Conservation (phyloP, 2,329 filamentous ascomycete genomes). For the Aspergillus sp. region DNA sequence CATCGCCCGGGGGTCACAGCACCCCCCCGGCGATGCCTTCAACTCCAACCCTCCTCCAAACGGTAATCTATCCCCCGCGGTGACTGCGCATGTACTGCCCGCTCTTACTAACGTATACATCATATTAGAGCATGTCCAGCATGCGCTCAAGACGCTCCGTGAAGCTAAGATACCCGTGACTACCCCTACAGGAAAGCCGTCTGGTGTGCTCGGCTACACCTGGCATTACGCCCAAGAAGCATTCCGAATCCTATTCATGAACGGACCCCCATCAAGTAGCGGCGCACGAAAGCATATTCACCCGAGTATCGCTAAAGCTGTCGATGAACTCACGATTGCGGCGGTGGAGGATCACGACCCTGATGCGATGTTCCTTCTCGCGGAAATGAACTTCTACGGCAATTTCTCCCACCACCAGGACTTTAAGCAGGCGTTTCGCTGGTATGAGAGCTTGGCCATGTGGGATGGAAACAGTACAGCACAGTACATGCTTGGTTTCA, state of each 20-base stretch:
- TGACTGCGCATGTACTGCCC: neutral
- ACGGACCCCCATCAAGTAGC: slow-evolving; percentile 54
- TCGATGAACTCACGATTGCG: slow-evolving; percentile 59
- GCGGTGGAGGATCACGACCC: slow-evolving; percentile 56
- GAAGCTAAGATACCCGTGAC: slow-evolving; percentile 25
- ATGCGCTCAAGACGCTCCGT: slow-evolving; percentile 32
- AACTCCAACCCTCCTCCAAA: slow-evolving; percentile 22
- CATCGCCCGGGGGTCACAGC: slow-evolving; percentile 18
- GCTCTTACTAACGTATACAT: neutral
- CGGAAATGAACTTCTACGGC: slow-evolving; percentile 95
- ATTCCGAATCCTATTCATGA: slow-evolving; percentile 66
- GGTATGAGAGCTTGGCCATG: slow-evolving; percentile 76
- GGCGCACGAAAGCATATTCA: slow-evolving; percentile 32
- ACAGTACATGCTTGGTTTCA: slow-evolving; percentile 92
- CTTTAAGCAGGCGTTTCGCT: slow-evolving; percentile 73
- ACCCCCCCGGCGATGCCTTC: slow-evolving; percentile 22
- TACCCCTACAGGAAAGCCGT: slow-evolving; percentile 46
- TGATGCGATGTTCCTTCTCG: slow-evolving; percentile 85
- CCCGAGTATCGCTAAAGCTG: slow-evolving; percentile 55
- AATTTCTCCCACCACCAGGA: slow-evolving; percentile 87
- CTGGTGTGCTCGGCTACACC: slow-evolving; percentile 57
- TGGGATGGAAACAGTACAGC: slow-evolving; percentile 84
- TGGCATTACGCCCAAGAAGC: slow-evolving; percentile 63
- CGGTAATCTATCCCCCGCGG: slow-evolving; percentile 24
- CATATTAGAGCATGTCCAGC: slow-evolving; percentile 31